Percentiles rank a stretch among this genome's conserved stretches.
Conservation (phyloP, 768 basidiomycete species). For the Chalciporus chontae region DNA sequence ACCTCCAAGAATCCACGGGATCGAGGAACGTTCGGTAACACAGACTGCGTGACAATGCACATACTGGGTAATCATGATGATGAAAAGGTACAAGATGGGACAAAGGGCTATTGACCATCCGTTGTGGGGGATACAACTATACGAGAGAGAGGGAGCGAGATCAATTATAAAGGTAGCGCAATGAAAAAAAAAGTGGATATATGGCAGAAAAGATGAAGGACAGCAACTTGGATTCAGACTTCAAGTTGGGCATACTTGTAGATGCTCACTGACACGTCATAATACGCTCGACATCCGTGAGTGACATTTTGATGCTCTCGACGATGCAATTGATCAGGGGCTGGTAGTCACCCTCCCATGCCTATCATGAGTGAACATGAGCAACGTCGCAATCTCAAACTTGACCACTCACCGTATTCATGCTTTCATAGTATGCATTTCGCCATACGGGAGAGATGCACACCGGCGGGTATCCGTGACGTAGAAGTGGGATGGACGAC, state of each 20-base stretch:
- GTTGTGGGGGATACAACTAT: too few species aligned
- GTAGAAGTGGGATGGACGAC: slow-evolving; percentile 34
- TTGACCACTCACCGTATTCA: slow-evolving; percentile 27
- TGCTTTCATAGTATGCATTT: slow-evolving; percentile 27
- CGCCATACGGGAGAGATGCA: slow-evolving; percentile 27
- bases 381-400: neutral
- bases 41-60: too few species aligned
- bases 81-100: too few species aligned
- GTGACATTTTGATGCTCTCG: slow-evolving; percentile 21
- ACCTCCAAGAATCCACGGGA: too few species aligned
- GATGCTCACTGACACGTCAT: slow-evolving; percentile 17
- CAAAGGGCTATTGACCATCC: neutral
- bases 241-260: too few species aligned
- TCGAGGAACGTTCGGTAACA: too few species aligned
- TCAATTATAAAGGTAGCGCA: too few species aligned
- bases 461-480: slow-evolving; percentile 31
- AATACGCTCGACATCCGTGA: slow-evolving; percentile 28
- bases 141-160: too few species aligned
- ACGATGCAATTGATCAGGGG: slow-evolving; percentile 32
- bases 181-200: too few species aligned
- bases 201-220: too few species aligned
- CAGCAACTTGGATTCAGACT: too few species aligned
- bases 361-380: slow-evolving; percentile 9
- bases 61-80: too few species aligned
- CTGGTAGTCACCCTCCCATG: slow-evolving; percentile 34